Base-by-base conservation (phyloP, 305 asterid species). In the Fraxinus albicans region DNA sequence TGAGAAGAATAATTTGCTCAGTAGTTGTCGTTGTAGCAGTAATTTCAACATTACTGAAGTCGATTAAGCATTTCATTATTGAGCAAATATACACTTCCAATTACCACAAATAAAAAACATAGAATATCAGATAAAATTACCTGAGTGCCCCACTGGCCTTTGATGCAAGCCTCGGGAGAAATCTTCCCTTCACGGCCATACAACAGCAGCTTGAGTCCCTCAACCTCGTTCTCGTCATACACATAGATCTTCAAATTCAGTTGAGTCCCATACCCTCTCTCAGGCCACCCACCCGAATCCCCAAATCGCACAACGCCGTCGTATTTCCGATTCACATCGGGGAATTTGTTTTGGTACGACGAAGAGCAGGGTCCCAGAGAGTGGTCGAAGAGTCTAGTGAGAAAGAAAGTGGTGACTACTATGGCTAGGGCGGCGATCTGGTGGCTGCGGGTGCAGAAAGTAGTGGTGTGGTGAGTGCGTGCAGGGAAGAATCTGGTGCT, bases 101-200 rank as follows among this genome's bases (percentile, higher is more conserved):
- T 15, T 73, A 47, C 23, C 67, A 80, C 78, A 76, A 65, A 67
- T 78, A n/a, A 5, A 72, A 38, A 47, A 2, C 44, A 38, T n/a
- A 36, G 72, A 86, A 23, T 6, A 44, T 40, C 72, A 78, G 44
- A 13, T 9, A 31, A 70, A 19, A 29, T 23, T 86, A 94, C 99
- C 97, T 96, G 98, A 42, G 96, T 91, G 65, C 97, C 98, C 99
- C 98, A 96, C 85, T 96, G 99, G 34, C 98, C 99, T 86, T 94
- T 96, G 38, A 92, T 77, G 79, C 99, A 96, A 79, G 94, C 90
- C 55, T 90, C 94, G 63, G 95, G 83, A 9, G 93, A 84, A 83
- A 93, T 92, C 82, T 90, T 92, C 75, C 92, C 97, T 8, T 93
- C 96, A n/a, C 97, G 95, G 79, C 99, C 99, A 81, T 87, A 88